Evolutionary conservation across 2,329 filamentous ascomycete species (phyloP).

Genomic region (Blumeriella jaapii): DNA sequence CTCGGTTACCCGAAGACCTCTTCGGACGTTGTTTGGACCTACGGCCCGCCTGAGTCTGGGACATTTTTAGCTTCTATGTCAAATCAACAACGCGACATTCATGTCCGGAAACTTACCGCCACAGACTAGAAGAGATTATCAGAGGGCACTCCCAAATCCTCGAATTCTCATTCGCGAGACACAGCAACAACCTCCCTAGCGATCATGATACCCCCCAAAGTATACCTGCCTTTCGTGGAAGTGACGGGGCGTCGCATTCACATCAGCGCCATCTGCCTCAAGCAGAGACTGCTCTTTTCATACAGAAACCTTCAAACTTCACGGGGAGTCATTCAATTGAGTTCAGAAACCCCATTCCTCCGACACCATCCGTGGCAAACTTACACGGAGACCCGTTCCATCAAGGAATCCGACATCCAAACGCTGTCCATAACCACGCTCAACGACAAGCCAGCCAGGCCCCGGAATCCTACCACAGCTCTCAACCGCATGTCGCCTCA

Average conservation of each 20-base stretch:
- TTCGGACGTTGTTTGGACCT: background rate
- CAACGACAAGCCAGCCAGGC: constrained; percentile 16
- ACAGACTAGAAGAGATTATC: constrained; percentile 50
- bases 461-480: constrained; percentile 27
- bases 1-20: too few species aligned
- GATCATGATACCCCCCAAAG: constrained; percentile 47
- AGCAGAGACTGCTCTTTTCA: constrained; percentile 48
- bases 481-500: constrained; percentile 39
- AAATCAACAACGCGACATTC: background rate
- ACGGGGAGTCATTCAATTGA: constrained; percentile 37
- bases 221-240: constrained; percentile 35
- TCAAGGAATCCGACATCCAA: constrained; percentile 32
- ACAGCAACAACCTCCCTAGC: constrained; percentile 35
- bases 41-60: background rate
- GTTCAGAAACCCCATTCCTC: constrained; percentile 34
- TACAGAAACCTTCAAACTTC: constrained; percentile 46
- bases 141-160: constrained; percentile 55
- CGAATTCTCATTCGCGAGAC: constrained; percentile 39
- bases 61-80: background rate
- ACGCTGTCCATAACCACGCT: constrained; percentile 15
- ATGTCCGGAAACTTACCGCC: background rate
- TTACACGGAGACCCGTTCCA: constrained; percentile 38
- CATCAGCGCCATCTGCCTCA: constrained; percentile 37
- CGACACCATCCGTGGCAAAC: constrained; percentile 32
- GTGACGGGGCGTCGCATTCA: too few species aligned